phyloP scores from a whole-genome alignment of 2,329 filamentous ascomycete genomes.

The Sclerotinia spermophila region DNA sequence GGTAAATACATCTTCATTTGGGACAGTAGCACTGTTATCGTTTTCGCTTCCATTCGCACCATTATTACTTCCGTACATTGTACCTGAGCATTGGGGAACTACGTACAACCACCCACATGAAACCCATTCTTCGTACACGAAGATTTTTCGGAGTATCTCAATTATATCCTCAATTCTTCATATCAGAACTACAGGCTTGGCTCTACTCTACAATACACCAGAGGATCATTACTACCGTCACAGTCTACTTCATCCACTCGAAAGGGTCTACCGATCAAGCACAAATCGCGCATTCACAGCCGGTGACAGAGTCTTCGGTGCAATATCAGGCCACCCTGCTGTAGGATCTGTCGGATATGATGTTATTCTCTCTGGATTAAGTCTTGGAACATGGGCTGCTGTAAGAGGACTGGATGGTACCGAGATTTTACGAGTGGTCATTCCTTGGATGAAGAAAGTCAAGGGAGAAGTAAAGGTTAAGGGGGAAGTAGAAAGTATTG shows the following conservation, averaged over 20 bases:
- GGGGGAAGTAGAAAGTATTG: neutral
- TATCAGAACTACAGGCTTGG: slow-evolving; percentile 43
- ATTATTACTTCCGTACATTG: slow-evolving; percentile 45
- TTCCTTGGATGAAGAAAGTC: slow-evolving; percentile 35
- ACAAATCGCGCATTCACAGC: slow-evolving; percentile 47
- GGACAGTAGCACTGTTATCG: slow-evolving; percentile 35
- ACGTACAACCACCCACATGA: slow-evolving; percentile 41
- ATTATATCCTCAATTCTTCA: slow-evolving; percentile 45
- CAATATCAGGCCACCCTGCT: slow-evolving; percentile 54
- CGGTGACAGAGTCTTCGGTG: slow-evolving; percentile 45
- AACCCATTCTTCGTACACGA: slow-evolving; percentile 43
- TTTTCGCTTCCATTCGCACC: slow-evolving; percentile 45
- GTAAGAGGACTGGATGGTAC: slow-evolving; percentile 48
- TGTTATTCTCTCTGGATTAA: slow-evolving; percentile 52
- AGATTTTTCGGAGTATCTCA: slow-evolving; percentile 48
- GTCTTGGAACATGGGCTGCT: slow-evolving; percentile 56
- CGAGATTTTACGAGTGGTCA: slow-evolving; percentile 45
- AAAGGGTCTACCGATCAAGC: slow-evolving; percentile 43
- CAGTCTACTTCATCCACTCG: slow-evolving; percentile 45
- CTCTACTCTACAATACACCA: slow-evolving; percentile 47
- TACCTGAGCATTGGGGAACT: slow-evolving; percentile 49
- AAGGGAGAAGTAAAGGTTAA: neutral
- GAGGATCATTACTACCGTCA: slow-evolving; percentile 48
- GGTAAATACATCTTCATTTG: slow-evolving; percentile 43
- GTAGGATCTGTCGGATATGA: slow-evolving; percentile 56